Evolutionary conservation across 1,284 basidiomycete species (phyloP).

Genomic region (Naganishia liquefaciens): DNA sequence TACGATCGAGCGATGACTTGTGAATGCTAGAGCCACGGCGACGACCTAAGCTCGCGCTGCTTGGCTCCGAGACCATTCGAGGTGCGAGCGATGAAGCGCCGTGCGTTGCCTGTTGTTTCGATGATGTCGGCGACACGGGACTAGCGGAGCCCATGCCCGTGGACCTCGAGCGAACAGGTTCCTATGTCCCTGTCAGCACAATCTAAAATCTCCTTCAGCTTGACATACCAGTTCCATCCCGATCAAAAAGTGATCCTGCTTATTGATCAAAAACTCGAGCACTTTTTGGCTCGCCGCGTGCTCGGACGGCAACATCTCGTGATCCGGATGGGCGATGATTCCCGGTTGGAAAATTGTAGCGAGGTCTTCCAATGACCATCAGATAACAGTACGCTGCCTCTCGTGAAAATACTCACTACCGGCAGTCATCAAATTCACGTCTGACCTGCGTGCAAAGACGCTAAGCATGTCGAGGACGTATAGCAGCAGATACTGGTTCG

Average conservation of each 20-base stretch:
- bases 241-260: slow-evolving; percentile 50
- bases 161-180: slow-evolving; percentile 25
- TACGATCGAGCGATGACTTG: background rate
- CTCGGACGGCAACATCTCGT: slow-evolving; percentile 77
- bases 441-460: slow-evolving; percentile 86
- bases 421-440: slow-evolving; percentile 94
- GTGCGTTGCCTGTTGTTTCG: slow-evolving; percentile 1
- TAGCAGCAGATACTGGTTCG: slow-evolving; percentile 90
- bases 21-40: slow-evolving; percentile 15
- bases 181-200: background rate
- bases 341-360: slow-evolving; percentile 94
- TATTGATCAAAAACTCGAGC: slow-evolving; percentile 85
- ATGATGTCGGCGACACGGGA: slow-evolving; percentile 4
- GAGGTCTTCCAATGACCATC: slow-evolving; percentile 63
- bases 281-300: slow-evolving; percentile 85
- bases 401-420: slow-evolving; percentile 64
- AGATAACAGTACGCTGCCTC: slow-evolving; percentile 8
- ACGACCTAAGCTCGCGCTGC: background rate
- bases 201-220: too few species aligned
- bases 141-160: slow-evolving; percentile 11
- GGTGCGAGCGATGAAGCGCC: background rate
- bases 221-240: slow-evolving; percentile 48
- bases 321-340: slow-evolving; percentile 80
- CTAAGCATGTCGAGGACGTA: slow-evolving; percentile 95
- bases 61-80: background rate